A percentile compares a stretch with the other conserved stretches of the same genome.
These are phyloP conservation scores for Yarrowia alimentaria DNA, from an alignment of 805 yeast genomes.

Conservation along the genomic window DNA sequence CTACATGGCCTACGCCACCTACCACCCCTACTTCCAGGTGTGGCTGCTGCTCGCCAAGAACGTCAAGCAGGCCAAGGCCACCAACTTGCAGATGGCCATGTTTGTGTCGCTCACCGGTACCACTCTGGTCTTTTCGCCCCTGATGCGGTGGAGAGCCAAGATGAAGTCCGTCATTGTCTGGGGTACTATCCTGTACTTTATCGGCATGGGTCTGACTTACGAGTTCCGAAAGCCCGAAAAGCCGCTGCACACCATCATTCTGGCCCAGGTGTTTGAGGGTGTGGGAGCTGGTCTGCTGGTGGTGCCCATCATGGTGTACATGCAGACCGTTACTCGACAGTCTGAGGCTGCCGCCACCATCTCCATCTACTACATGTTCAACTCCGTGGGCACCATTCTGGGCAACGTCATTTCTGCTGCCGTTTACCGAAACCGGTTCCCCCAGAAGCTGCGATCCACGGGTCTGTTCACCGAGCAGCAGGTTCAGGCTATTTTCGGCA, in stretches of 20 bases:
- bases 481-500: neutral
- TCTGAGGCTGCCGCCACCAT: slow-evolving; percentile 27
- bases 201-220: slow-evolving; percentile 19
- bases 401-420: slow-evolving; percentile 28
- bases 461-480: slow-evolving; percentile 1
- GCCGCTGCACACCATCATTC: slow-evolving; percentile 20
- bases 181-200: slow-evolving; percentile 19
- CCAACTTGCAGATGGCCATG: slow-evolving; percentile 20
- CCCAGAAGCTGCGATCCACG: neutral
- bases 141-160: slow-evolving; percentile 23
- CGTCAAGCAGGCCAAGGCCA: slow-evolving; percentile 10
- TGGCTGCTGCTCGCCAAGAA: slow-evolving; percentile 22
- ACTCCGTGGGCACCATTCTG: slow-evolving; percentile 27
- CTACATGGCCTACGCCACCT: slow-evolving; percentile 17
- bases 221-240: slow-evolving; percentile 25
- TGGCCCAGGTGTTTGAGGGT: slow-evolving; percentile 21
- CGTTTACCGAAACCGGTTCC: slow-evolving; percentile 27
- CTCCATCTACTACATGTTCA: slow-evolving; percentile 23
- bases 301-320: slow-evolving; percentile 14
- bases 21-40: slow-evolving; percentile 20
- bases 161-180: slow-evolving; percentile 24
- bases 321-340: slow-evolving; percentile 16
- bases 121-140: slow-evolving; percentile 6
- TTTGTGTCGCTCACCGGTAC: slow-evolving; percentile 10
- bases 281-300: slow-evolving; percentile 25